Evolutionary conservation across 345 rosid species (phyloP).

Genomic region (Linum trigynum): DNA sequence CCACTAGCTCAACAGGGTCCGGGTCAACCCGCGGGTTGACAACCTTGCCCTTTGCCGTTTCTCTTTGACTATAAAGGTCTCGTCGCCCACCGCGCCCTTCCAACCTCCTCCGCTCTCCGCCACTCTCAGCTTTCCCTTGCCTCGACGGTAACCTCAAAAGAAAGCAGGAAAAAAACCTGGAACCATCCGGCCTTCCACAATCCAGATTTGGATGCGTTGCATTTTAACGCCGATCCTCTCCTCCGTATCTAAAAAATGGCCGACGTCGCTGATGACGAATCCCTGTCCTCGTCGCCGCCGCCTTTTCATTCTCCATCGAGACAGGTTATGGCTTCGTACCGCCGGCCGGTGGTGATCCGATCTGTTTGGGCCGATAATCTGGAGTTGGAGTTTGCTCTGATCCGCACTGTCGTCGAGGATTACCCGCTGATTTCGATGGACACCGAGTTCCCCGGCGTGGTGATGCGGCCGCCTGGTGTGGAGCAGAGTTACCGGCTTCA

Average conservation of each 20-base stretch:
- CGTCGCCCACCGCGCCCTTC: background rate
- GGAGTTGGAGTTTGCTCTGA: constrained; percentile 52
- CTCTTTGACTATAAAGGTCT: background rate
- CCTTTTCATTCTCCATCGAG: too few species aligned
- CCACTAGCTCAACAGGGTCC: too few species aligned
- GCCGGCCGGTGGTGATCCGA: constrained; percentile 34
- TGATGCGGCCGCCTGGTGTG: constrained; percentile 24
- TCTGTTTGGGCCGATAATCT: constrained; percentile 74
- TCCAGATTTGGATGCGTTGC: background rate
- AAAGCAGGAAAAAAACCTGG: background rate
- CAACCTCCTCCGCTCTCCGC: background rate
- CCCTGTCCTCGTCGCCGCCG: background rate
- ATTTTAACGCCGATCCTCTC: background rate
- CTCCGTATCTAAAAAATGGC: background rate
- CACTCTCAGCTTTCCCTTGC: background rate
- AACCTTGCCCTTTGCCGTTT: background rate
- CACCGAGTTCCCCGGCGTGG: constrained; percentile 79
- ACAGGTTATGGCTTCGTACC: background rate
- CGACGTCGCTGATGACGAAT: background rate
- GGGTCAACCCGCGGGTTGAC: too few species aligned
- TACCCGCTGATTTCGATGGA: constrained; percentile 80
- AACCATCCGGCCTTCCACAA: background rate
- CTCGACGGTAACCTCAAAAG: background rate
- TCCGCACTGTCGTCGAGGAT: constrained; percentile 40
- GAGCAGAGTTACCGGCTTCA: constrained; percentile 19